These are phyloP conservation scores for Prinsepia uniflora DNA, from an alignment of 306 rosid species.

Conservation along the genomic window DNA sequence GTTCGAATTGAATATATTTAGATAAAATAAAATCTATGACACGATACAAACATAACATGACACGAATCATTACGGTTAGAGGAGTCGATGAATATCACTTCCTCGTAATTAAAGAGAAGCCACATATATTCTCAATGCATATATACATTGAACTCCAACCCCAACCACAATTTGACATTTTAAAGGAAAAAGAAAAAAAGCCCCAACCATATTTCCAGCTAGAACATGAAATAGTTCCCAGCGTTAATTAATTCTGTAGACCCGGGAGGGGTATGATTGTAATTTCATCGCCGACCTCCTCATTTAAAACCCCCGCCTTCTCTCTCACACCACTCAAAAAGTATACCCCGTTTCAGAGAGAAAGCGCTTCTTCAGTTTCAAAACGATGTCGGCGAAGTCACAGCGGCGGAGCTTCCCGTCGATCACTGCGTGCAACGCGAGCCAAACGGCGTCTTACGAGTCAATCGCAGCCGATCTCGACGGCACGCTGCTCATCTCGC, in stretches of 20 bases:
- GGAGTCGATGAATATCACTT: too few relatives aligned
- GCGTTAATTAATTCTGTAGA: not conserved
- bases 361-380: not conserved
- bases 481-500: constrained; percentile 70
- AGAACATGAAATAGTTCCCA: not conserved
- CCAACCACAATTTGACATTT: not conserved
- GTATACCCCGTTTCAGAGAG: too few relatives aligned
- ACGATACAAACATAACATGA: too few relatives aligned
- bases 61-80: too few relatives aligned
- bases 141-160: too few relatives aligned
- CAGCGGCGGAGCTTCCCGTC: constrained; percentile 50
- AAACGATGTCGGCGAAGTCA: constrained; percentile 39
- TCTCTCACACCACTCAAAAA: not conserved
- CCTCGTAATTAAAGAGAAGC: too few relatives aligned
- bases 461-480: constrained; percentile 93
- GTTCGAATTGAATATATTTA: too few relatives aligned
- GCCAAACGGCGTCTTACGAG: constrained; percentile 27
- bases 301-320: constrained; percentile 46
- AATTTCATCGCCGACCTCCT: constrained; percentile 9
- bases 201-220: constrained; percentile 5
- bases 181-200: too few relatives aligned
- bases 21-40: too few relatives aligned
- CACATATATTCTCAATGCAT: not conserved
- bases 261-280: constrained; percentile 20
- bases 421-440: constrained; percentile 37